Evolutionary conservation across 2,329 filamentous ascomycete species (phyloP), one percentile per base, ranked within the genome.

Genomic region (Fusarium virguliforme): DNA sequence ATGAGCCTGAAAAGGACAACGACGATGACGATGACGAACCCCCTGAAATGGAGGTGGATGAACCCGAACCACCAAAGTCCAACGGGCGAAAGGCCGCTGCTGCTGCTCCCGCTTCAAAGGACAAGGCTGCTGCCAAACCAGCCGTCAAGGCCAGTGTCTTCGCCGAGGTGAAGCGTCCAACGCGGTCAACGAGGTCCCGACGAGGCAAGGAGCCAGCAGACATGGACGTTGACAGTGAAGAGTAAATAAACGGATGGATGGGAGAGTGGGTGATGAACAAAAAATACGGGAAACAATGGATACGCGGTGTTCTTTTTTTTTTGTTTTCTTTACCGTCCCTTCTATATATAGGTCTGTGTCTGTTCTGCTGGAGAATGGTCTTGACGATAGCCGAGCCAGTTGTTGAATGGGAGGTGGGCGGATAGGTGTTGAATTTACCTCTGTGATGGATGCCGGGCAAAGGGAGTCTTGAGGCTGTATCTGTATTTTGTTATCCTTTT

Each of bases 171-270:
- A 73, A 68, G 34, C 74, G 74, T 56, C 51, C 70, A 61, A 67
- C 70, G 28, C 76, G 74, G 65, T 60, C 74, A 37, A 71, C 74
- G 18, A 75, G 79, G 55, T 58, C 72, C 9, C 75, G 79, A n/a
- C 72, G 75, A 32, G 71, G 74, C 34, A 79, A 74, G 68, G 75
- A 76, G 22, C 62, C 71, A 18, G 75, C 75, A 12, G 78, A 79
- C 18, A 81, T 82, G 80, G 80, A 82, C 8, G 65, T 80, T 37
- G 80, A 82, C 60, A 75, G 78, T 34, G 78, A 78, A 46, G 73
- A 78, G 41, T 78, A 78, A 18, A 46, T 55, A 53, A 40, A 55
- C 34, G 15, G 50, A 28, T 30, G 4, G 34, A 55, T 54, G n/a
- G 18, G 26, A 46, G 10, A 57, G 28, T 15, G 12, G 13, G 35